Evolutionary conservation across 2,329 filamentous ascomycete species (phyloP).

Genomic region (Chaetothyriales sp.): DNA sequence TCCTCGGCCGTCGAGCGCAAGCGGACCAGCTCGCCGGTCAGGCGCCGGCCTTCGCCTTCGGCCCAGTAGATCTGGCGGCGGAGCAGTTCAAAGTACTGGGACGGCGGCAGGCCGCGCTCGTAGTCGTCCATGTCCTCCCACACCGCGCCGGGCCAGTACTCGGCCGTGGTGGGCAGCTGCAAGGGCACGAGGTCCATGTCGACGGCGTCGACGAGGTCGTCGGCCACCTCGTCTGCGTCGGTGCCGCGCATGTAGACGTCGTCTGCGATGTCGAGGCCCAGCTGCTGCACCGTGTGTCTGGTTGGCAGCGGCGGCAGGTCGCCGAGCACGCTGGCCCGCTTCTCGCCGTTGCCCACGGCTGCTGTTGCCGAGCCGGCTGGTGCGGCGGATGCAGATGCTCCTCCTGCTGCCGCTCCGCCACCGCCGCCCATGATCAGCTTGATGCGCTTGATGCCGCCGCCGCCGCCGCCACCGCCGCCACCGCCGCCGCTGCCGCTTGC

Average conservation of each 20-base stretch:
- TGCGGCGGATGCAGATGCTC: not conserved
- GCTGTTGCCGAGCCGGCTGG: conserved; percentile 1
- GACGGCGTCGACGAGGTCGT: conserved; percentile 15
- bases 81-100: conserved; percentile 32
- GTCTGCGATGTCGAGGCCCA: conserved; percentile 11
- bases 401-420: not conserved
- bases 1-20: conserved; percentile 13
- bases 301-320: conserved; percentile 17
- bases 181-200: conserved; percentile 26
- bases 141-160: conserved; percentile 25
- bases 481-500: not conserved
- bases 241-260: conserved; percentile 16
- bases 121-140: conserved; percentile 29
- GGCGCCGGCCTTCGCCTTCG: conserved; percentile 27
- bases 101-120: conserved; percentile 29
- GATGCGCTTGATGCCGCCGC: conserved; percentile 11
- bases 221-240: conserved; percentile 12
- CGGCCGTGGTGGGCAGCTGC: conserved; percentile 18
- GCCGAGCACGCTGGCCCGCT: conserved; percentile 10
- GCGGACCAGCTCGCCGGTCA: conserved; percentile 24
- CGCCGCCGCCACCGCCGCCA: too few relatives aligned
- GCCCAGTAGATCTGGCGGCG: conserved; percentile 37
- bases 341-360: conserved; percentile 13
- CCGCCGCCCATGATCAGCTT: conserved; percentile 15
- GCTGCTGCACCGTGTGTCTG: conserved; percentile 3